These are phyloP conservation scores for Sporothrix phasma DNA, from an alignment of 2,329 filamentous ascomycete species.

Conservation along the genomic window DNA sequence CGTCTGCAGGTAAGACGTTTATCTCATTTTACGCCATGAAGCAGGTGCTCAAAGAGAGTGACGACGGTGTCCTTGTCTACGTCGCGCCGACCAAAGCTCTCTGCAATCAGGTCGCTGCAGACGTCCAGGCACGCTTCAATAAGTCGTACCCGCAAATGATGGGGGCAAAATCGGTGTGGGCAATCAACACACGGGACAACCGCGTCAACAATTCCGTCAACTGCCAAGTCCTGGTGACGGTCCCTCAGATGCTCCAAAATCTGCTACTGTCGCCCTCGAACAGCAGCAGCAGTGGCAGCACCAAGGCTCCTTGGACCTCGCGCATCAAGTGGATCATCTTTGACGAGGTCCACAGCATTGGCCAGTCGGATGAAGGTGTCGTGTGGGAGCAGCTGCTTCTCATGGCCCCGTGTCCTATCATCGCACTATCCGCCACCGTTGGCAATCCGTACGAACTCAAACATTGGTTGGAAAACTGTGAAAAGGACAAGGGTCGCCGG, in stretches of 20 bases:
- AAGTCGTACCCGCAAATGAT: slow-evolving; percentile 47
- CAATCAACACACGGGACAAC: slow-evolving; percentile 67
- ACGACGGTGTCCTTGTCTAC: slow-evolving; percentile 65
- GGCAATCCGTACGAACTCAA: slow-evolving; percentile 64
- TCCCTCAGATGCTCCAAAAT: slow-evolving; percentile 69
- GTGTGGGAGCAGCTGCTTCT: slow-evolving; percentile 72
- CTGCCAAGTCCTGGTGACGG: slow-evolving; percentile 68
- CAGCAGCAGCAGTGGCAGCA: slow-evolving; percentile 38
- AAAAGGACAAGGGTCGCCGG: slow-evolving; percentile 51
- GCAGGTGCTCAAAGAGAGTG: slow-evolving; percentile 55
- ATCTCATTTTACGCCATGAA: slow-evolving; percentile 81
- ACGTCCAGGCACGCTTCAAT: slow-evolving; percentile 63
- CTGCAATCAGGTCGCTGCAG: slow-evolving; percentile 74
- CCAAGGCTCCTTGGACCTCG: slow-evolving; percentile 51
- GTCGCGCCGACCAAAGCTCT: slow-evolving; percentile 74
- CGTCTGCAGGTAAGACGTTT: slow-evolving; percentile 72
- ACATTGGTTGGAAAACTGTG: slow-evolving; percentile 55
- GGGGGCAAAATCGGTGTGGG: slow-evolving; percentile 61
- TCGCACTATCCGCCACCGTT: slow-evolving; percentile 70
- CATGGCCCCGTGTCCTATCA: slow-evolving; percentile 64
- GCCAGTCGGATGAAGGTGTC: slow-evolving; percentile 63
- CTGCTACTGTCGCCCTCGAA: slow-evolving; percentile 61
- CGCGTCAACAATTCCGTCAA: slow-evolving; percentile 62
- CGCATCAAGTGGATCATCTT: slow-evolving; percentile 69
- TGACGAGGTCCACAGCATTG: slow-evolving; percentile 73